A percentile compares a stretch with the other conserved stretches of the same genome.
These are phyloP conservation scores for Hebeloma cylindrosporum DNA, from an alignment of 768 basidiomycete genomes.

Conservation along the genomic window DNA sequence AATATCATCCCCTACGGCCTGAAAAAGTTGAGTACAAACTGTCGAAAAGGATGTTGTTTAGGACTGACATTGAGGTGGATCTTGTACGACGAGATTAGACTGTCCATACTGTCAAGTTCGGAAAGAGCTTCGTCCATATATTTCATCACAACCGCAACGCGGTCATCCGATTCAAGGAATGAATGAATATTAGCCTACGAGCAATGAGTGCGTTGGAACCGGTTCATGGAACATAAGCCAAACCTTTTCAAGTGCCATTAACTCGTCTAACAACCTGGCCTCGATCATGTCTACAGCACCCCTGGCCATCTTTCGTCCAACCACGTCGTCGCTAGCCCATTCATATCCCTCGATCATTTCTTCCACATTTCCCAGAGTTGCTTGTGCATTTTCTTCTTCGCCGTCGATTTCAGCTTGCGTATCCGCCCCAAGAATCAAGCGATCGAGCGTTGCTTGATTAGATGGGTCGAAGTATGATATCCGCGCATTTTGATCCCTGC, in stretches of 20 bases:
- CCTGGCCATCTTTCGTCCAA: slow-evolving; percentile 59
- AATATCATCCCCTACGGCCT: slow-evolving; percentile 97
- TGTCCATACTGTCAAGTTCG: slow-evolving; percentile 90
- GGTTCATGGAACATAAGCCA: slow-evolving; percentile 3
- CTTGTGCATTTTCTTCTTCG: slow-evolving; percentile 75
- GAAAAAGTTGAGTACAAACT: neutral
- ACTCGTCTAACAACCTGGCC: slow-evolving; percentile 82
- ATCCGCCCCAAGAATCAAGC: slow-evolving; percentile 54
- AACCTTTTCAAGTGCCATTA: slow-evolving; percentile 93
- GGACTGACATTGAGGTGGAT: slow-evolving; percentile 87
- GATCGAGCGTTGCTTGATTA: slow-evolving; percentile 73
- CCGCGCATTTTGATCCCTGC: slow-evolving; percentile 66
- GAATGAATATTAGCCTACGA: slow-evolving; percentile 93
- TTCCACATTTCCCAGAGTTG: slow-evolving; percentile 88
- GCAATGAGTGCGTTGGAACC: slow-evolving; percentile 7
- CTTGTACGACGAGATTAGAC: slow-evolving; percentile 88
- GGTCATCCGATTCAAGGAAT: slow-evolving; percentile 94
- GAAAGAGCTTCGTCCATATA: slow-evolving; percentile 85
- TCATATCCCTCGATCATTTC: slow-evolving; percentile 99
- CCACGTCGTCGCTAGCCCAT: slow-evolving; percentile 85
- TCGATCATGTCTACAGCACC: slow-evolving; percentile 92
- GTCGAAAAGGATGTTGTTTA: neutral
- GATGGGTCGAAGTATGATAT: slow-evolving; percentile 82
- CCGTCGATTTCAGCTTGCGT: slow-evolving; percentile 48
- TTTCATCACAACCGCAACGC: slow-evolving; percentile 81